Evolutionary conservation across 176 grass and related monocot species (phyloP), one percentile per base, ranked within the genome.

Genomic region (Pontederia paniculata): DNA sequence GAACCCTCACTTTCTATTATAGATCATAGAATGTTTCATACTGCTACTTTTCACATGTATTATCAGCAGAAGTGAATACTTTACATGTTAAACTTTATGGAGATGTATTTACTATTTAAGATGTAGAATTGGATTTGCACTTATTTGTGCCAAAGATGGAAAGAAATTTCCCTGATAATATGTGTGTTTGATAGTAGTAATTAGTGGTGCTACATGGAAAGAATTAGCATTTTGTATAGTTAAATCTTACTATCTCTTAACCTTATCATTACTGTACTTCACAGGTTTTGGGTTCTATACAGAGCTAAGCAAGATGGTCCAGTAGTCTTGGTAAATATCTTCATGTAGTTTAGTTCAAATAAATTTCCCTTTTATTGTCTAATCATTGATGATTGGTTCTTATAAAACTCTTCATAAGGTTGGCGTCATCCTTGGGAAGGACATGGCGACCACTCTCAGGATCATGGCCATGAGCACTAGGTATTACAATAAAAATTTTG

Each of bases 281-380:
- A 1, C 69, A 95, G 84, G 89, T 95, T 95, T 70, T 95, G 89
- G 84, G 69, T 95, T 76, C 83, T 95, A 45, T 95, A 95, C 75
- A 79, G 81, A 65, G 89, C 89, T 73, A 95, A 95, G 62, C 89
- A 95, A 77, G 84, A 95, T 17, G 81, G 84, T 52, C 77, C 84
- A 60, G 73, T 72, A 42, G 84, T 88, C 47, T 82, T 95, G 89
- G 89, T 95, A 77, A 77, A 58, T 28, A 47, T 72, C 9, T 59
- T 62, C 17, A 41, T 48, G 9, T 44, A 62, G 15, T 18, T 49
- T 42, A 52, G 6, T 14, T 9, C 45, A 12, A 66, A 31, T 14
- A 5, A 25, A 14, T 23, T 10, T 18, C 42, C 18, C 19, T 48
- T 52, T 48, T 7, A n/a, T 17, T 17, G 17, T 57, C 43, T 31